Base-by-base conservation (phyloP, 1,139 yeast genomes). In the Debaryomyces fabryi region DNA sequence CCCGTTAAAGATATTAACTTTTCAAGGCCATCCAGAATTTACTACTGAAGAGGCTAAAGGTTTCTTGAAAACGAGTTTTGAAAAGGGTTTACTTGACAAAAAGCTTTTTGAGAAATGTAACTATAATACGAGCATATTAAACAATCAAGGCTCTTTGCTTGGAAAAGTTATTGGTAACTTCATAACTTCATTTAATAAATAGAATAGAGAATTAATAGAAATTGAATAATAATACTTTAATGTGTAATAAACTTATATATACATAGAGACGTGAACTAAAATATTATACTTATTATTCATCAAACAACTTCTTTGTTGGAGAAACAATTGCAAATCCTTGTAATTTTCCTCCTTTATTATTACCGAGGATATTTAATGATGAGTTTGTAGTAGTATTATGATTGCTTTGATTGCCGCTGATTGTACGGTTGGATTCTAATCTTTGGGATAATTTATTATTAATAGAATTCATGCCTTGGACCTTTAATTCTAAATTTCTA, bases 11-110 rank as follows among this genome's bases (percentile, higher is more conserved):
- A 50, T 85, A 3, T 68, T 89, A 39, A 81, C 95, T 0, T 81
- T 89, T 57, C 97, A 91, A 63, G 97, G 97, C 0, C 97, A 91
- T 60, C 97, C 97, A 0, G 97, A 91, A 62, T 90, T 88, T 58
- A 62, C 72, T 24, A 67, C 74, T 1, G 76, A 67, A 2, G 55
- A 63, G 43, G 65, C 72, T 2, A 53, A 59, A 39, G 69, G 45
- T 52, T 70, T 61, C 63, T 70, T 61, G 50, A 59, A 54, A 52
- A 46, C 45, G 32, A 56, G 52, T 35, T 53, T 49, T 39, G 54
- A 61, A 7, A 39, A 35, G 20, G 62, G 60, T 0, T 34, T 38
- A 4, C 46, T 67, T 20, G 60, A 55, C 40, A 52, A 55, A 13
- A 48, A 50, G n/a, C 58, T 62, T 30, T 65, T 57, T 45, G 72